These are phyloP conservation scores for Solanum pimpinellifolium DNA, from an alignment of 257 asterid species.

Conservation along the genomic window DNA sequence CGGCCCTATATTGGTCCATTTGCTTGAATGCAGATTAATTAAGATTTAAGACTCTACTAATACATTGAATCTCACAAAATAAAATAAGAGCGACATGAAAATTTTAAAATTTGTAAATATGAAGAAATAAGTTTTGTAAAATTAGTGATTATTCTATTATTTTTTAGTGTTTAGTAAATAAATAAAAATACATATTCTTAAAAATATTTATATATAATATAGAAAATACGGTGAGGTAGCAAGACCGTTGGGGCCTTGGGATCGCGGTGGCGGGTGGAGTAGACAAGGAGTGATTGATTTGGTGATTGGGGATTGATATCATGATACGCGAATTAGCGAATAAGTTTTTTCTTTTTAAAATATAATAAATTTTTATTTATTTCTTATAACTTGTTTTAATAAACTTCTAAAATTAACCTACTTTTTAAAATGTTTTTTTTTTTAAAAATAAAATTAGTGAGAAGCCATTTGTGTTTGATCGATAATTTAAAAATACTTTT, in stretches of 20 bases:
- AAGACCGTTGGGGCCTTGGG: not conserved
- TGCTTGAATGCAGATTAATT: not conserved
- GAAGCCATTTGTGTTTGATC: not conserved
- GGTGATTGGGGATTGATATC: not conserved
- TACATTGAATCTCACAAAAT: not conserved
- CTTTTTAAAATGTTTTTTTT: no score
- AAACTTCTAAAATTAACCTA: not conserved
- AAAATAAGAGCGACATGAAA: no score
- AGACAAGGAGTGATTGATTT: no score
- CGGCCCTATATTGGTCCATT: not conserved
- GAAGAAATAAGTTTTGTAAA: no score
- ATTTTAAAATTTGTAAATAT: not conserved
- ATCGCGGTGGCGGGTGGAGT: not conserved
- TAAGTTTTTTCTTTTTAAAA: not conserved
- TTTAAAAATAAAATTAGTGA: no score
- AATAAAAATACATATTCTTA: no score
- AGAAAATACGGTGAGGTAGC: not conserved
- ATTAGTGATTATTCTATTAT: not conserved
- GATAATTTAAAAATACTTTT: not conserved
- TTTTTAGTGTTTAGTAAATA: no score
- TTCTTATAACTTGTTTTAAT: no score
- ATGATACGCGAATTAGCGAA: not conserved
- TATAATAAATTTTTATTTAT: no score
- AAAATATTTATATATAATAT: no score
- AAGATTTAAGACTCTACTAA: no score